Evolutionary conservation across 768 basidiomycete genomes (phyloP).

Genomic region (Tubosaeta sp.): DNA sequence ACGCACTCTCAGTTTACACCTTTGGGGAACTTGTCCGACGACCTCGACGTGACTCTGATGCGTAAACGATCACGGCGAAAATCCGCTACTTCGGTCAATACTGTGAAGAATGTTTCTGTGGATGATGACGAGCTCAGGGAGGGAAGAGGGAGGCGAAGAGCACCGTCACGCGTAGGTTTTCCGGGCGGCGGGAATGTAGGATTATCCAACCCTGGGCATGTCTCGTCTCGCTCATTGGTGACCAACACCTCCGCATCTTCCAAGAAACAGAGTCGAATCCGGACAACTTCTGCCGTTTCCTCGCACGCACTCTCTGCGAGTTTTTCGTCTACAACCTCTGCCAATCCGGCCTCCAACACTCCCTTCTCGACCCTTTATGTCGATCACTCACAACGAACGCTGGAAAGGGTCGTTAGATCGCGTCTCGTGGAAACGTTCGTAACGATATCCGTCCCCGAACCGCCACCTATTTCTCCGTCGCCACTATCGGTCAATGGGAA

Average conservation of each 20-base stretch:
- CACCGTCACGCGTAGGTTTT: constrained; percentile 46
- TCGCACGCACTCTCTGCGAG: constrained; percentile 21
- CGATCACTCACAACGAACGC: constrained; percentile 61
- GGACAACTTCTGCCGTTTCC: constrained; percentile 54
- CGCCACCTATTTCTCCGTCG: constrained; percentile 22
- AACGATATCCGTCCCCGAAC: constrained; percentile 44
- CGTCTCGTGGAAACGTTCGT: constrained; percentile 79
- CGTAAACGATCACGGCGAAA: constrained; percentile 57
- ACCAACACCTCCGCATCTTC: constrained; percentile 25
- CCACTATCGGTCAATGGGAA: constrained; percentile 24
- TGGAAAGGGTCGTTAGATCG: constrained; percentile 69
- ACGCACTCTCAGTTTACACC: constrained; percentile 57
- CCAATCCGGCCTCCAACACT: constrained; percentile 8
- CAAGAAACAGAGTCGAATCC: constrained; percentile 37
- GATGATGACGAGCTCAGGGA: constrained; percentile 41
- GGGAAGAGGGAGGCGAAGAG: constrained; percentile 38
- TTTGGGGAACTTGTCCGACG: constrained; percentile 60
- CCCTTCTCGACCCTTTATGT: constrained; percentile 37
- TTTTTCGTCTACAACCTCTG: constrained; percentile 3
- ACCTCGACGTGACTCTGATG: constrained; percentile 58
- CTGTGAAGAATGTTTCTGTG: constrained; percentile 42
- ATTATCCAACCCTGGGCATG: constrained; percentile 7
- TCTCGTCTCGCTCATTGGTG: constrained; percentile 15
- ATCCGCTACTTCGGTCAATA: constrained; percentile 54
- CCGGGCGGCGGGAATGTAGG: constrained; percentile 19